Percentiles rank a stretch among this genome's conserved stretches.
phyloP scores from a whole-genome alignment of 1,284 basidiomycete species.

The Tylopilus sp. region DNA sequence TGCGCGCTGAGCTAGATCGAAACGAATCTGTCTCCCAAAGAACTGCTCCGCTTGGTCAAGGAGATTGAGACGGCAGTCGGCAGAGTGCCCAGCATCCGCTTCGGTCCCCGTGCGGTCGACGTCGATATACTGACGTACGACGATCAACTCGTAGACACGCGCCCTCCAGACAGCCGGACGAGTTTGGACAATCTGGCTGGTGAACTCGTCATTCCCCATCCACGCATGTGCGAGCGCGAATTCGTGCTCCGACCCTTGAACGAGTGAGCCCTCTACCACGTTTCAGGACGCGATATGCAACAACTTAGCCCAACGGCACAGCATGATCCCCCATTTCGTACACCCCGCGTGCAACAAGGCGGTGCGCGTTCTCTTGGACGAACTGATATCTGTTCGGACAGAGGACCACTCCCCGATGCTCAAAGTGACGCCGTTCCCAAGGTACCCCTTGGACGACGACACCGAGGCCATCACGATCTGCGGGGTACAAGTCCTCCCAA shows the following conservation, averaged over 20 bases:
- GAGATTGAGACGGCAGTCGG: slow-evolving; percentile 75
- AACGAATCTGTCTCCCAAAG: slow-evolving; percentile 64
- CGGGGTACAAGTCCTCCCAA: slow-evolving; percentile 40
- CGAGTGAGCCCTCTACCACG: slow-evolving; percentile 57
- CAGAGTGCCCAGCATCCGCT: slow-evolving; percentile 68
- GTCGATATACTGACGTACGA: slow-evolving; percentile 88
- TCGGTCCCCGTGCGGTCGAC: slow-evolving; percentile 59
- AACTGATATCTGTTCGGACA: slow-evolving; percentile 34
- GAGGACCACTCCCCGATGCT: slow-evolving; percentile 47
- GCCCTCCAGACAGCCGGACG: slow-evolving; percentile 37
- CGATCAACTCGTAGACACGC: slow-evolving; percentile 57
- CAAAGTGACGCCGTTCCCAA: slow-evolving; percentile 65
- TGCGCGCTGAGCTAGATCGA: slow-evolving; percentile 18
- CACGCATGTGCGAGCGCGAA: slow-evolving; percentile 70
- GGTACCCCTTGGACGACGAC: slow-evolving; percentile 39
- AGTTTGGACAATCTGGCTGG: slow-evolving; percentile 53
- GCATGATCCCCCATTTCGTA: slow-evolving; percentile 66
- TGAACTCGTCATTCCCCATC: slow-evolving; percentile 82
- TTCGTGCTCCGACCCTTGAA: slow-evolving; percentile 87
- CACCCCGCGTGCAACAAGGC: slow-evolving; percentile 57
- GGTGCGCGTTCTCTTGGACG: slow-evolving; percentile 46
- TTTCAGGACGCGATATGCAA: not conserved
- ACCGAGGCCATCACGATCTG: slow-evolving; percentile 4
- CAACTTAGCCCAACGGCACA: slow-evolving; percentile 29
- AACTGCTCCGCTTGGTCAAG: slow-evolving; percentile 71